Base-by-base conservation (phyloP, 106 monocot species). In the Acorus calamus region DNA sequence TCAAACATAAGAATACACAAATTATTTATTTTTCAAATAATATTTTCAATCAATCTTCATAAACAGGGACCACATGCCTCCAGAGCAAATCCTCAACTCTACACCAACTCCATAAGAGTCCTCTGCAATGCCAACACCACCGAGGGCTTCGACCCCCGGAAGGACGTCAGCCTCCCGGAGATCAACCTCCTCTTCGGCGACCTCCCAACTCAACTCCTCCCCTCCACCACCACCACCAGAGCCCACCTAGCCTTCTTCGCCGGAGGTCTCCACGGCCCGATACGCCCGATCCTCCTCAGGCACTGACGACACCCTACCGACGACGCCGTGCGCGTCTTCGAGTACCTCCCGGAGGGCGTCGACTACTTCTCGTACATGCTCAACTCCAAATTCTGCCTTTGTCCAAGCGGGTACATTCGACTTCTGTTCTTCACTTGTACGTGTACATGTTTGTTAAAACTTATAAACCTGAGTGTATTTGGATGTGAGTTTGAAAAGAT, bases 41-140 rank as follows among this genome's bases (percentile, higher is more conserved):
- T 28, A 28, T 28, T 28, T 28, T 28, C 28, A 28, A 28, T 28
- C 28, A 28, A 28, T 28, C 28, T 28, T 28, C 28, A 28, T 28
- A 28, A 28, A 28, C 63, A 86, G 86, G 86, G 81, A 0, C 81
- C 86, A 1, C 10, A 55, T 8, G 75, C 62, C 0, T 78, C 78
- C 1, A 56, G 65, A 28, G 81, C 62, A 5, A 60, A 79, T 57
- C 41, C 68, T 0, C 46, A 44, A 8, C 73, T 86, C 14, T 69
- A 65, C 71, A 49, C 9, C 42, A 82, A 76, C 57, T 75, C 81
- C 62, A 86, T 86, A 28, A 71, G 78, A 0, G 81, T 82, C 14
- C 75, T 86, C 6, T 86, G 86, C 76, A 86, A 86, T 59, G 86
- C 86, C 59, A 86, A 86, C 79, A 86, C 50, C 14, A 67, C 86